These are phyloP conservation scores for Leucaena leucocephala DNA, from an alignment of 306 rosid genomes.

Conservation along the genomic window DNA sequence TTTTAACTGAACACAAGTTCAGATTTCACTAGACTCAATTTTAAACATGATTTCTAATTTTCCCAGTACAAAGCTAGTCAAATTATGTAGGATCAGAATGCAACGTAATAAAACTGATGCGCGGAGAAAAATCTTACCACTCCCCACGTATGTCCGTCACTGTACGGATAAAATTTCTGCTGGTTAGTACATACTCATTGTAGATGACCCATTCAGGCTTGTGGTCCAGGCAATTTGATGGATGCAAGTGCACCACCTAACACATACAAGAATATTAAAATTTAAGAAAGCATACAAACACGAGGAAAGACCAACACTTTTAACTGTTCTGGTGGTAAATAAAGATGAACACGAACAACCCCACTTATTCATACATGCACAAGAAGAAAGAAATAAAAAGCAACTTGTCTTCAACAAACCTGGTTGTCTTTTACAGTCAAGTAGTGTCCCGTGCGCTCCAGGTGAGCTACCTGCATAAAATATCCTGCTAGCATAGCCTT, in stretches of 20 bases:
- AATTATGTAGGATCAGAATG: neutral
- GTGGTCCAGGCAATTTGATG: conserved; percentile 91
- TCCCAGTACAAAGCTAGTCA: neutral
- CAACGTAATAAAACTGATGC: neutral
- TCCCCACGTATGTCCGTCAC: conserved; percentile 92
- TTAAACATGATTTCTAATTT: neutral
- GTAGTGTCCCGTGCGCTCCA: conserved; percentile 93
- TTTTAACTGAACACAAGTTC: neutral
- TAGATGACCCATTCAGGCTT: conserved; percentile 92
- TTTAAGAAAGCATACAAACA: neutral
- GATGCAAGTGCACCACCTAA: conserved; percentile 91
- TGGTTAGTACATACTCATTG: conserved; percentile 79
- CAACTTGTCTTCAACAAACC: conserved; percentile 42
- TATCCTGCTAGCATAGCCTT: conserved; percentile 96
- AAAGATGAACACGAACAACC: neutral
- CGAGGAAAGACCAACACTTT: neutral
- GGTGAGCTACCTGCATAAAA: conserved; percentile 98
- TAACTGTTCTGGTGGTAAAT: neutral
- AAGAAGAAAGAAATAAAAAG: neutral
- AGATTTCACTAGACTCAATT: neutral
- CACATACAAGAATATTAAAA: neutral
- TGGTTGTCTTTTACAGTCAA: conserved; percentile 96
- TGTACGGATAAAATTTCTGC: conserved; percentile 74
- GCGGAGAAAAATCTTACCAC: conserved; percentile 57
- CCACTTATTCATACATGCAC: neutral